Evolutionary conservation across 202 grass and related monocot species (phyloP), one percentile per base, ranked within the genome.

Genomic region (Elaeis oleifera): DNA sequence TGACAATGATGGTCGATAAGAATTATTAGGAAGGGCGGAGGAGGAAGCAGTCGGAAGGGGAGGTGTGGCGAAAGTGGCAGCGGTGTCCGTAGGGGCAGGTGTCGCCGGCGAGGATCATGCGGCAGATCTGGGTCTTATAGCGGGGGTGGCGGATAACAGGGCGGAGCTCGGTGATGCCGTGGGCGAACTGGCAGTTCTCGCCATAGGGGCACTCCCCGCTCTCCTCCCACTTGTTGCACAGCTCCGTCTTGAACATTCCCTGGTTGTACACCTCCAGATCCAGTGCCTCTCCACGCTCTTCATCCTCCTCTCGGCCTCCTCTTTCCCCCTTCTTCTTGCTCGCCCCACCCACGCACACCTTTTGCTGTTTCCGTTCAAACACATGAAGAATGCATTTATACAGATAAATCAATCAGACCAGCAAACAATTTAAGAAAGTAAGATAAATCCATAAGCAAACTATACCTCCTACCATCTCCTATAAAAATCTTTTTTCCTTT

Each of bases 151-250:
- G 88, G 68, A 99, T 83, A 61, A 99, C 80, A 23, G 94, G 94
- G 51, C 94, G 94, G 39, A 99, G 82, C 85, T 99, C 94, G 31
- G 85, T 64, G 23, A 99, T 84, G 62, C 94, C 94, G 80, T 99
- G 94, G 13, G 94, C 94, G 80, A 99, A 99, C 80, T 89, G 94
- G 75, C 94, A 99, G 59, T 99, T 85, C 16, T 89, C 75, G 2
- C 82, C 77, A 70, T 99, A 94, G 14, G 88, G 88, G 61, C 94
- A 99, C 51, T 67, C 74, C 48, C 94, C 85, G 4, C 71, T 94
- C 73, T 99, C 88, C 80, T 94, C 88, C 94, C 94, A 99, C 59
- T 99, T 99, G 82, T 99, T 99, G 88, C 94, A 99, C n/a, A 99
- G 80, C 85, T 99, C 94, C 22, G 88, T 94, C 79, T 99, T 99